A percentile compares a stretch with the other conserved stretches of the same genome.
These are phyloP conservation scores for Buddleja alternifolia DNA, from an alignment of 257 asterid genomes.

Conservation along the genomic window DNA sequence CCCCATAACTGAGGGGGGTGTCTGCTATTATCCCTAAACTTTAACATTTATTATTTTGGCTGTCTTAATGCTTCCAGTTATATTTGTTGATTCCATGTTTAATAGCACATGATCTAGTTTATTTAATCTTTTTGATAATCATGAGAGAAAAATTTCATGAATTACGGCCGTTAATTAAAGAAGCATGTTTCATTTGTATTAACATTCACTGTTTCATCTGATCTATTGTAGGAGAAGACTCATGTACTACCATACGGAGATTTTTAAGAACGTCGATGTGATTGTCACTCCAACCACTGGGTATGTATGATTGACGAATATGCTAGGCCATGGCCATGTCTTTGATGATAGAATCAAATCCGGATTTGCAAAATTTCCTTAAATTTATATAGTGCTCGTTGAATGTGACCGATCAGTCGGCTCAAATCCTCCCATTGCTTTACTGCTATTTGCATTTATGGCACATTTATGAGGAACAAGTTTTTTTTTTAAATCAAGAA, in stretches of 20 bases:
- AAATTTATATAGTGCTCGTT: background rate
- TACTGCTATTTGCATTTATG: slow-evolving; percentile 3
- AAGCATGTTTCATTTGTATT: background rate
- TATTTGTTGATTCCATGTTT: background rate
- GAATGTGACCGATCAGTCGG: slow-evolving; percentile 7
- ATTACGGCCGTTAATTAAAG: slow-evolving; percentile 7
- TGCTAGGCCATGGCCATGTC: slow-evolving; percentile 1
- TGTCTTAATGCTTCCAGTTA: background rate
- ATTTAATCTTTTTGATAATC: background rate
- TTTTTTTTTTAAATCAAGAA: background rate
- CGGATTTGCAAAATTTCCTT: background rate
- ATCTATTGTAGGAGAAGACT: slow-evolving; percentile 74
- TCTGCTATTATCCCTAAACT: too few species aligned
- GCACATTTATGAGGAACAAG: slow-evolving; percentile 12
- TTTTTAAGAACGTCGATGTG: slow-evolving; percentile 79
- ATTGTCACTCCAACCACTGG: slow-evolving; percentile 97
- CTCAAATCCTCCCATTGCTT: slow-evolving; percentile 3
- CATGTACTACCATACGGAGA: slow-evolving; percentile 83
- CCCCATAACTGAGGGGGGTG: too few species aligned
- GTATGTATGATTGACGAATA: slow-evolving; percentile 47
- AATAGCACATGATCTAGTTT: background rate
- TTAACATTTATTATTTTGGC: background rate
- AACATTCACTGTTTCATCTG: slow-evolving; percentile 16
- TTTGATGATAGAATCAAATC: background rate
- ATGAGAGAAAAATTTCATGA: background rate